Base-by-base conservation (phyloP, 2,329 filamentous ascomycete genomes). In the Alternaria viburni region DNA sequence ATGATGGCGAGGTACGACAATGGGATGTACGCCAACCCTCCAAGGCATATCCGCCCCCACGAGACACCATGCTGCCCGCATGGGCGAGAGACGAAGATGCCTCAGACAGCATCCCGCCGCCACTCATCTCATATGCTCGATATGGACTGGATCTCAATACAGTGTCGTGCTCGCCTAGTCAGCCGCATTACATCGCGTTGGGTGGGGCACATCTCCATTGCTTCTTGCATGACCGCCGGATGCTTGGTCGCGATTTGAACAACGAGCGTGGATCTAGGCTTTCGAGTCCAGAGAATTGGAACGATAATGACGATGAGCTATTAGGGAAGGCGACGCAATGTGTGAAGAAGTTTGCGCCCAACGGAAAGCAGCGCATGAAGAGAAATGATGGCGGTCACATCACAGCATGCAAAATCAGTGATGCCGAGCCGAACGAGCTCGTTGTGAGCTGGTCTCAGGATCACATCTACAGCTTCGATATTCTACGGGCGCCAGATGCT, bases 401-500 rank as follows among this genome's bases (percentile, higher is more conserved):
- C 70, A 91, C 89, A 3, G 88, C 89, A 15, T 90, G 88, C 78
- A 91, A 90, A 77, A 91, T 91, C 71, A 90, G 88, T 68, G 88
- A 91, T 77, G 87, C 87, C 9, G 85, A 89, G 63, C 89, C 89
- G 0, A 89, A 91, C 66, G 89, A 91, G 70, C 85, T 91, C 71
- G 79, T 91, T 13, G 89, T 87, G 21, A 90, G 88, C 69, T 91
- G 89, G 89, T 90, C 88, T 19, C 88, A 87, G 21, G 88, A 90
- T 65, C 84, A 88, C 65, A 88, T 91, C 54, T 89, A 89, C 77
- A 87, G 86, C 69, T 91, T 91, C 71, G 88, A 91, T 71, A 82
- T 91, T 15, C 79, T 89, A 46, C 83, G 84, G 51, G 86, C 84
- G 68, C 84, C 87, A 2, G 87, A 89, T 78, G 85, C 84, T 8